Conservation (phyloP, 2,329 filamentous ascomycete species). For the Talaromyces verruculosus region DNA sequence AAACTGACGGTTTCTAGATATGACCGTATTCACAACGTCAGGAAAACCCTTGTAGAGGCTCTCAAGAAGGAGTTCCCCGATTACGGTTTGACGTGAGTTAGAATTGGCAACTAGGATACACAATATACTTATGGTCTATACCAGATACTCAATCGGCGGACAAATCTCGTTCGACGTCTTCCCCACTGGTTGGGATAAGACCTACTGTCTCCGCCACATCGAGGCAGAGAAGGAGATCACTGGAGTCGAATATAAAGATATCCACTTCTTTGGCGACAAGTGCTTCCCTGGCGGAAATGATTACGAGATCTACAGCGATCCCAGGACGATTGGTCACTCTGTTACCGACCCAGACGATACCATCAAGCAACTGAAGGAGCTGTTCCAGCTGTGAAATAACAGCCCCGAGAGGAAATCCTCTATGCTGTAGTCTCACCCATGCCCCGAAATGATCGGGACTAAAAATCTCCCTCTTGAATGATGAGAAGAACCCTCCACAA, state of each 20-base stretch:
- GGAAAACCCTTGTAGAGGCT: slow-evolving; percentile 71
- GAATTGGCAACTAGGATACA: background rate
- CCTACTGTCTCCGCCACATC: slow-evolving; percentile 86
- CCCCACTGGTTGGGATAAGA: slow-evolving; percentile 97
- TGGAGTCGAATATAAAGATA: slow-evolving; percentile 68
- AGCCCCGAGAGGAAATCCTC: background rate
- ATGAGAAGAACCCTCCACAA: background rate
- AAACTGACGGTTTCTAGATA: slow-evolving; percentile 48
- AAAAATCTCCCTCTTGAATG: background rate
- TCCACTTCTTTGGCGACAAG: slow-evolving; percentile 99
- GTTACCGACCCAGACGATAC: slow-evolving; percentile 83
- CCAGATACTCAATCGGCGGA: slow-evolving; percentile 86
- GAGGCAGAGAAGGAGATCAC: slow-evolving; percentile 74
- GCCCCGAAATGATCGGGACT: background rate
- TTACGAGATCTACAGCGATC: slow-evolving; percentile 85
- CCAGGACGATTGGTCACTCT: slow-evolving; percentile 78
- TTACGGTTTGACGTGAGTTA: slow-evolving; percentile 74
- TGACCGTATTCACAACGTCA: slow-evolving; percentile 74
- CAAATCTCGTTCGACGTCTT: slow-evolving; percentile 99
- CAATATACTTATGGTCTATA: background rate
- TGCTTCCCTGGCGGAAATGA: slow-evolving; percentile 88
- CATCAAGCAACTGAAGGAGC: slow-evolving; percentile 71
- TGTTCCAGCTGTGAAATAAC: slow-evolving; percentile 63
- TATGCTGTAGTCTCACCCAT: background rate
- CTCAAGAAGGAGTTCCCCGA: slow-evolving; percentile 81